These are phyloP conservation scores for Hericium alpestre DNA, from an alignment of 768 basidiomycete species.

Conservation along the genomic window DNA sequence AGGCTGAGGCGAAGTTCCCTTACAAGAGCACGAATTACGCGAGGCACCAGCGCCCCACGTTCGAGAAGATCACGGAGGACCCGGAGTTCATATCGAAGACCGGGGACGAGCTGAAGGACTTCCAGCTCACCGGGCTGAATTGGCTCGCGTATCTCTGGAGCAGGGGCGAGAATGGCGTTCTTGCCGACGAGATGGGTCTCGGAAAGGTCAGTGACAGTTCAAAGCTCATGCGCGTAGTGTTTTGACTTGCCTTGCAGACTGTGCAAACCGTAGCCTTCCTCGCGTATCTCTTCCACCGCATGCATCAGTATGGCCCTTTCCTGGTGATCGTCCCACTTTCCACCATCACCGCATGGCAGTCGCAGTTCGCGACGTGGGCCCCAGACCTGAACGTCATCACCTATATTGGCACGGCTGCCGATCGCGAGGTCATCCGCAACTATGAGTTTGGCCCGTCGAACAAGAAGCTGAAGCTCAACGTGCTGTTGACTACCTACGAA, in stretches of 20 bases:
- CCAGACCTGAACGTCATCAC: constrained; percentile 95
- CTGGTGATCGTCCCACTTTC: constrained; percentile 96
- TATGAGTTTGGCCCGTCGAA: constrained; percentile 85
- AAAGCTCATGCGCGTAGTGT: constrained; percentile 7
- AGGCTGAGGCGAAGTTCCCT: constrained; percentile 72
- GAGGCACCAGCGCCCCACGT: constrained; percentile 60
- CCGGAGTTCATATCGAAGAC: constrained; percentile 73
- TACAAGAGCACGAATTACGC: constrained; percentile 69
- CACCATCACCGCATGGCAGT: constrained; percentile 97
- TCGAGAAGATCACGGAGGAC: constrained; percentile 76
- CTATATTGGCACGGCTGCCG: constrained; percentile 82
- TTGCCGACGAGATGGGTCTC: constrained; percentile 99
- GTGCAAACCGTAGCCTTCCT: constrained; percentile 95
- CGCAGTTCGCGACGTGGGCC: constrained; percentile 88
- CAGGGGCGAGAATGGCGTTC: constrained; percentile 89
- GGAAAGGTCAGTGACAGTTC: constrained; percentile 57
- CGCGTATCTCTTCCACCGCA: constrained; percentile 86
- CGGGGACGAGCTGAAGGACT: constrained; percentile 88
- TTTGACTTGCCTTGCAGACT: constrained; percentile 35
- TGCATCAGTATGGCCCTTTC: constrained; percentile 93
- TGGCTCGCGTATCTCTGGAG: constrained; percentile 98
- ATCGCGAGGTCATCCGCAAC: constrained; percentile 83
- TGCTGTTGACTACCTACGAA: constrained; percentile 94
- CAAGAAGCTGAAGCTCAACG: constrained; percentile 94
- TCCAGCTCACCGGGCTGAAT: constrained; percentile 95